Base-by-base conservation (phyloP, 2,329 filamentous ascomycete genomes). In the Paramyrothecium roridum region DNA sequence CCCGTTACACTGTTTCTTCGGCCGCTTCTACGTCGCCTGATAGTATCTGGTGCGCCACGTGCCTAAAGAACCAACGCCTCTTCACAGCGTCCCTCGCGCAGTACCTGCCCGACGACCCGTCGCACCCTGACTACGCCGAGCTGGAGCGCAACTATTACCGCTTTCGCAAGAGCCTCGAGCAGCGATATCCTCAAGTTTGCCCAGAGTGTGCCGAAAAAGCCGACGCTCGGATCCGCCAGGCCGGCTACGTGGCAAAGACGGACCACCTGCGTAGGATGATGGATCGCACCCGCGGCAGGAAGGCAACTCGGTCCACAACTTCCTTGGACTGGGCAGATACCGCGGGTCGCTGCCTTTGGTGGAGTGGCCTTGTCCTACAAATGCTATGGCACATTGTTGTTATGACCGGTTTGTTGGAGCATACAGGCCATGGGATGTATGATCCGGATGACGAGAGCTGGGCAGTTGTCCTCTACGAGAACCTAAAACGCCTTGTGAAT, bases 171-270 rank as follows among this genome's bases (percentile, higher is more conserved):
- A 80, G 86, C 52, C 79, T 97, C 19, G 93, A 97, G 74, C 79
- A 85, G 64, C 83, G 89, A 51, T 98, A 97, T 67, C 95, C 95
- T 1, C 91, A 95, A 67, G 88, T 96, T 56, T 99, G 95, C 75
- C 82, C 82, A 59, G 78, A 84, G 48, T 99, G 95, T 71, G 88
- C 90, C 59, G 88, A 87, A 7, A 84, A 79, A 57, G 93, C 93
- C 21, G 83, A 88, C 59, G 76, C 81, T 37, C 82, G 86, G 57
- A 85, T 97, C 52, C 80, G 83, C 21, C 79, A 85, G 61, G 86
- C 90, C 0, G 87, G 84, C 10, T 96, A 96, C 67, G 88, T 86
- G 33, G 92, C 92, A 26, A 90, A 91, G 71, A 88, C 90, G n/a
- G 91, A 96, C 62, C 83, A 91, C 59, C 72, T 96, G 33, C 81